Evolutionary conservation across 352 stramenopile species (phyloP), one percentile per base, ranked within the genome.

Genomic region (Phytophthora boehmeriae): DNA sequence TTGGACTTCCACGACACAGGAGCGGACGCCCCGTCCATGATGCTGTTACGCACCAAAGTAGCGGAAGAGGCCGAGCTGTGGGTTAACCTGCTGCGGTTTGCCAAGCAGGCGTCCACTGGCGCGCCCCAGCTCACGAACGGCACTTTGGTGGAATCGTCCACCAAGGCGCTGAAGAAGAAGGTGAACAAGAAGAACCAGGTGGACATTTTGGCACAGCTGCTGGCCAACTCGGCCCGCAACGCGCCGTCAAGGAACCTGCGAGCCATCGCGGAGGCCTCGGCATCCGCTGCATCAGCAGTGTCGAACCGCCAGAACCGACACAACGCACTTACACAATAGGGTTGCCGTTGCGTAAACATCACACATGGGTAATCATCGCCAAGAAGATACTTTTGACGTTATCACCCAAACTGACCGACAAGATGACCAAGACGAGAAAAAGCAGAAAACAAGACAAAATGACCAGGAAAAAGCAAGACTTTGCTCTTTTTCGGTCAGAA

Each of bases 61-160:
- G 41, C 71, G 0, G 70, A 88, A 23, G 83, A 92, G 39, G 71
- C 80, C 20, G 80, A 86, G 42, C 56, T 91, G 32, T 94, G 85
- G 85, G 68, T 90, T n/a, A 88, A 88, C 23, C 46, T 94, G 60
- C 60, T 94, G 30, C 75, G 83, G 46, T 87, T 89, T 27, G 73
- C 81, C 17, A 81, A 85, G 59, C 76, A 83, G 32, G 63, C 86
- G 23, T 75, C 78, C 22, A 54, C 61, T 25, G 39, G 49, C 1
- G 59, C 65, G 8, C 66, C 71, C 28, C 38, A 45, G n/a, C 59
- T 71, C 5, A 73, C 64, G 20, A 34, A 63, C 19, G 49, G 65
- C 25, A 42, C 73, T 5, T 63, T 73, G 55, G 57, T 67, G 22
- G 72, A 62, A 5, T 56, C 60, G 9, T 19, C 45, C 58, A 63